Evolutionary conservation across 495 filamentous ascomycete genomes (phyloP).

Genomic region (Trichoderma gamsii): DNA sequence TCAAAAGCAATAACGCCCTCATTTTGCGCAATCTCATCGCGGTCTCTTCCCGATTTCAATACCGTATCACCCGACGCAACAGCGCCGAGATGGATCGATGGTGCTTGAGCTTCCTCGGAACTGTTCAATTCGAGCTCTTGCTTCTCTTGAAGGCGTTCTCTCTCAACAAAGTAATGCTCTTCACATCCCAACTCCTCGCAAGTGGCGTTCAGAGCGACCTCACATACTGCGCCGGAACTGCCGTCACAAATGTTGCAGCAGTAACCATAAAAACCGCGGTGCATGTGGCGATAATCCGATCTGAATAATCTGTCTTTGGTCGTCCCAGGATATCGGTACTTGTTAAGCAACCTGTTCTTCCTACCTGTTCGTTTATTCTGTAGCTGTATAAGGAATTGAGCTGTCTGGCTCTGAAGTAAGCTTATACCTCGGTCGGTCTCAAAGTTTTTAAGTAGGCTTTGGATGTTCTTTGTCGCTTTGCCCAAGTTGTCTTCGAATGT

Average conservation of each 20-base stretch:
- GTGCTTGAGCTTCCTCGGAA: background rate
- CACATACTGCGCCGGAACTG: slow-evolving; percentile 7
- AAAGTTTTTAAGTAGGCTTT: slow-evolving; percentile 24
- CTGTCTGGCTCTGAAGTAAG: slow-evolving; percentile 21
- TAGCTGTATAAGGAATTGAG: slow-evolving; percentile 19
- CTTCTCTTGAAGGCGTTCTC: slow-evolving; percentile 1
- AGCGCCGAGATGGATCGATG: background rate
- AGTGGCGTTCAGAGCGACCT: slow-evolving; percentile 4
- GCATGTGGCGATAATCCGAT: slow-evolving; percentile 30
- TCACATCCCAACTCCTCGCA: slow-evolving; percentile 22
- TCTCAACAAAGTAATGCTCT: slow-evolving; percentile 16
- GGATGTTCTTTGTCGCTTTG: slow-evolving; percentile 30
- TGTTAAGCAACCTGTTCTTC: background rate
- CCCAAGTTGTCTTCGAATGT: slow-evolving; percentile 28
- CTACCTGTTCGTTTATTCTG: slow-evolving; percentile 12
- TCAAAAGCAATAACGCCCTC: slow-evolving; percentile 33
- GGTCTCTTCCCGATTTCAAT: slow-evolving; percentile 26
- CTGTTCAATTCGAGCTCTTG: background rate
- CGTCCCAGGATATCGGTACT: slow-evolving; percentile 21
- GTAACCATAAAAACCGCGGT: slow-evolving; percentile 18
- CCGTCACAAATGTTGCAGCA: slow-evolving; percentile 1
- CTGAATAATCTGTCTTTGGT: slow-evolving; percentile 28
- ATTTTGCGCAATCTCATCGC: slow-evolving; percentile 21
- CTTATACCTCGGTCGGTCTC: slow-evolving; percentile 16
- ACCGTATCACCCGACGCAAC: slow-evolving; percentile 28